Evolutionary conservation across 2,329 filamentous ascomycete genomes (phyloP), one percentile per base, ranked within the genome.

Genomic region (Chlorencoelia australis): DNA sequence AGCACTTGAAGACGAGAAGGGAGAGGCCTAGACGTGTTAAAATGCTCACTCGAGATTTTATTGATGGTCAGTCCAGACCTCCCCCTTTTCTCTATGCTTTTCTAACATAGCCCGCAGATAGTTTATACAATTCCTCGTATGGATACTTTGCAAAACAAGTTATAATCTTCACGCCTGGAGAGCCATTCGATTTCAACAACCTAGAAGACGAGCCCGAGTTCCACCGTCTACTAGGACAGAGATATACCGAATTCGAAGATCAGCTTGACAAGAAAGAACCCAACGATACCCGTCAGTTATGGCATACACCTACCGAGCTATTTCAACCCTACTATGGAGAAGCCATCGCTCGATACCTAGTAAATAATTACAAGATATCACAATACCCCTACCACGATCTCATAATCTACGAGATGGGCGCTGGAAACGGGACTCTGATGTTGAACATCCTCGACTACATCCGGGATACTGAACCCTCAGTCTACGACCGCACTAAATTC

Each of bases 331-430:
- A 89, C 62, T 98, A 98, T 59, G 93, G 89, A 55, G 88, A 98
- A 67, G 85, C 91, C 21, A 85, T 98, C 49, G 91, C 89, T n/a
- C 80, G 89, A 14, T 95, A 96, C 59, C 75, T 98, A 29, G 79
- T 96, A 48, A 80, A 85, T 48, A 95, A 98, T 65, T 98, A 98
- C 71, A 87, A 91, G 58, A 75, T 95, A 57, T 85, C 84, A 29
- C 75, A 86, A 38, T 96, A 91, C 58, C 91, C 91, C 2, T 95
- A 96, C 66, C 80, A 95, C 61, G 91, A 98, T 61, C 73, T 98
- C 35, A 84, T 94, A 52, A 93, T 98, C 59, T 98, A 95, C 71
- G 91, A 98, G 60, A 94, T 98, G 82, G 91, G 91, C 35, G 91
- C 91, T 25, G 91, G 91, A 51, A 89, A 94, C 53, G 91, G 91